Evolutionary conservation across 805 yeast species (phyloP), one percentile per base, ranked within the genome.

Genomic region (Wickerhamomyces hampshirensis): DNA sequence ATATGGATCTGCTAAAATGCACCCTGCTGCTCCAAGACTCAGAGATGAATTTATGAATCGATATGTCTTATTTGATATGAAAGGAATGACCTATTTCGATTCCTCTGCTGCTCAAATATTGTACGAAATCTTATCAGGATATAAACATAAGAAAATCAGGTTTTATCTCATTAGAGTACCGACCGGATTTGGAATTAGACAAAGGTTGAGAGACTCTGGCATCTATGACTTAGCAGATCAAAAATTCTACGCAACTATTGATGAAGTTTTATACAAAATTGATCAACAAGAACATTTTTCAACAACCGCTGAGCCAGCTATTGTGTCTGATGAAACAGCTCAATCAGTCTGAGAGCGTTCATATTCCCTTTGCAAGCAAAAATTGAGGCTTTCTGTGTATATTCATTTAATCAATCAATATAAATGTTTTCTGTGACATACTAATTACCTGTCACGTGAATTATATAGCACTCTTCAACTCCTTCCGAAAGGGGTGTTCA

Each of bases 81-180:
- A 80, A 38, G 95, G 95, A 2, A 84, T 88, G 94, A 75, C 84
- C 4, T 71, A 70, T 4, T 69, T 87, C 37, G 96, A 87, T 48
- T 75, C 94, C 0, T 72, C 86, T 1, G 95, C 95, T 0, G 79
- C 84, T 0, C 88, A 84, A 46, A 79, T 79, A 3, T 60, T 88
- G 30, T 54, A 58, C 37, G 86, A 79, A 42, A 75, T 83, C n/a
- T 60, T 87, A 4, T 48, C 57, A 3, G 62, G 67, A 11, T 85
- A 85, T 53, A 63, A 62, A n/a, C 65, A 57, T 13, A 66, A 81
- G 32, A 67, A 67, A 2, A 76, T 83, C 6, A 58, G 61, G 7
- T 81, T 85, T 4, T 69, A 74, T 29, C 72, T 87, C 39, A 66
- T 81, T 6, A 66, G 88, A 16, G 74, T 84, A 7, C 72, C 85